A percentile compares a stretch with the other conserved stretches of the same genome.
These are phyloP conservation scores for Mycena pura DNA, from an alignment of 768 basidiomycete genomes.

Conservation along the genomic window DNA sequence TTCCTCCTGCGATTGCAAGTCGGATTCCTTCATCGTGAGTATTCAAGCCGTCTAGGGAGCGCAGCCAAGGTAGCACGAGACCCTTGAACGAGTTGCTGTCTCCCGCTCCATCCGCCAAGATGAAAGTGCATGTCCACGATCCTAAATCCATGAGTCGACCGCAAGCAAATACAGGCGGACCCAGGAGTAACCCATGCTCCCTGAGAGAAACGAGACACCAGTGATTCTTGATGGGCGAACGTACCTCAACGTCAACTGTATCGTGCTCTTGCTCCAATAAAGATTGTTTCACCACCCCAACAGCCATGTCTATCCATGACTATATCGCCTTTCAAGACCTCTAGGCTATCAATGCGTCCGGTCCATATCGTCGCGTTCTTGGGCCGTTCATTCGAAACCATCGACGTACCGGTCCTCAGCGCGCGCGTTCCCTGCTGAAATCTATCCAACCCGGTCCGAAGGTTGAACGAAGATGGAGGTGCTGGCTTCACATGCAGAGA, in stretches of 20 bases:
- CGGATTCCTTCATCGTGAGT: constrained; percentile 72
- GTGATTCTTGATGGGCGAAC: constrained; percentile 36
- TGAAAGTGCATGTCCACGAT: constrained; percentile 69
- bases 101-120: constrained; percentile 49
- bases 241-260: constrained; percentile 47
- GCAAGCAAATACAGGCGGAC: too few species aligned
- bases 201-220: constrained; percentile 75
- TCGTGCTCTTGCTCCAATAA: constrained; percentile 67
- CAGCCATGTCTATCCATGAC: too few species aligned
- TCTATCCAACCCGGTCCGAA: constrained; percentile 53
- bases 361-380: constrained; percentile 84
- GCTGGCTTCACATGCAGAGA: constrained; percentile 17
- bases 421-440: constrained; percentile 59
- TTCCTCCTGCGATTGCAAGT: constrained; percentile 70
- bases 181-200: constrained; percentile 50
- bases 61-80: constrained; percentile 65
- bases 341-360: constrained; percentile 61
- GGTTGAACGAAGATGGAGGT: constrained; percentile 46
- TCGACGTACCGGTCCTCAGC: constrained; percentile 60
- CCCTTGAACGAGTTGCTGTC: constrained; percentile 66
- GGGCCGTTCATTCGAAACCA: too few species aligned
- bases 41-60: constrained; percentile 77
- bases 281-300: too few species aligned
- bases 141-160: too few species aligned
- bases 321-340: constrained; percentile 63